Percentiles rank a stretch among this genome's conserved stretches.
phyloP scores from a whole-genome alignment of 768 basidiomycete genomes.

The Phaffia australis region DNA sequence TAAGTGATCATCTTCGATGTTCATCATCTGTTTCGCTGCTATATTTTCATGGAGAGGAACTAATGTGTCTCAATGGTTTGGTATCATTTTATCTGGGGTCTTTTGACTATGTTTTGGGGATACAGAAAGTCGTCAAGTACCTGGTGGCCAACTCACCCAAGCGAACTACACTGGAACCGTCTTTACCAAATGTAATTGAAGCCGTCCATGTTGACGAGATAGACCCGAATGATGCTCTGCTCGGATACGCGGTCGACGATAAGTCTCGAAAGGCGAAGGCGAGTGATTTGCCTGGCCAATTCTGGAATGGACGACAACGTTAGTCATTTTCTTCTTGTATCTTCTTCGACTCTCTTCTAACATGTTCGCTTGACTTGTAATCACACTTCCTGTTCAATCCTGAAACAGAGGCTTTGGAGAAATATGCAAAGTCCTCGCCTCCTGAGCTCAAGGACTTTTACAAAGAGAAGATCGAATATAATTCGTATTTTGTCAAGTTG shows the following conservation, averaged over 20 bases:
- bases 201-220: slow-evolving; percentile 13
- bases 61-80: too few species aligned
- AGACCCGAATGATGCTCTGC: slow-evolving; percentile 12
- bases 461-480: slow-evolving; percentile 18
- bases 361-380: neutral
- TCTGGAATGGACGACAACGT: slow-evolving; percentile 17
- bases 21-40: neutral
- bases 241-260: slow-evolving; percentile 11
- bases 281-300: slow-evolving; percentile 13
- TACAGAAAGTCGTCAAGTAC: slow-evolving; percentile 21
- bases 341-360: neutral
- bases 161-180: neutral
- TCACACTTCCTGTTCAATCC: neutral
- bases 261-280: slow-evolving; percentile 18
- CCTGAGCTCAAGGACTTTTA: slow-evolving; percentile 19
- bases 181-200: slow-evolving; percentile 14
- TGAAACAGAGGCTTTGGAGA: slow-evolving; percentile 15
- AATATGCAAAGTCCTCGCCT: slow-evolving; percentile 9
- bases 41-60: too few species aligned
- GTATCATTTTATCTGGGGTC: neutral
- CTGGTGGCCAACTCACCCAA: slow-evolving; percentile 15
- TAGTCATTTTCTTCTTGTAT: neutral
- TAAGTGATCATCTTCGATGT: neutral
- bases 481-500: slow-evolving; percentile 9
- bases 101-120: neutral